Base-by-base conservation (phyloP, 345 rosid species). In the Eucalyptus cloeziana region DNA sequence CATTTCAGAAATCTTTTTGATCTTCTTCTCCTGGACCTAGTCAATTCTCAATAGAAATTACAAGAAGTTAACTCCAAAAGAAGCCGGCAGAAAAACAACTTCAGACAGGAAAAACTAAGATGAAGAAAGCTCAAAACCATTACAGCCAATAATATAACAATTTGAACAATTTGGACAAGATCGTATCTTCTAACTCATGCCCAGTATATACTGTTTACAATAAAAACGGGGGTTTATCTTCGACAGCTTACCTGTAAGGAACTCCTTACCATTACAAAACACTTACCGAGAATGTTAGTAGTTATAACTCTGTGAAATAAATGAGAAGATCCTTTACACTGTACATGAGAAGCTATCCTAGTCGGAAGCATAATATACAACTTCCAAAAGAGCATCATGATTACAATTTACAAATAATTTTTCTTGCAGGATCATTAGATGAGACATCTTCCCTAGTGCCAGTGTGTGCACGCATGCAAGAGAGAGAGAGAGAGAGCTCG, bases 11-110 rank as follows among this genome's bases (percentile, higher is more conserved):
- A 97, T 91, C 91, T 96, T 98, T 93, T 97, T 98, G 51, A 97
- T 93, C 97, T 96, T 96, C 96, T 96, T 97, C 91, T 98, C 99
- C 94, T 97, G 99, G 86, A 98, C 98, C 99, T 98, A 94, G 86
- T 80, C 90, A 93, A 90, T 60, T 86, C 86, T 86, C 91, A 88
- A 89, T 88, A 44, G 87, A 22, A 86, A 43, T 49, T 86, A 86
- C 33, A 86, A 37, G 22, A 60, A 30, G 45, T 47, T 56, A 64
- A 30, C 56, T 44, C 85, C 43, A 62, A 44, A 22, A 87, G 45
- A 76, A 21, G 85, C 85, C 47, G 0, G 85, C 47, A 76, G 85
- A 40, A 71, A 71, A 71, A 71, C 45, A 71, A 76, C 47, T 76
- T 76, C 85, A 10, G 85, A 76, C 30, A 1, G 13, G 24, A 76